phyloP scores from a whole-genome alignment of 1,139 yeast genomes.

The Blastobotrys arbuscula region DNA sequence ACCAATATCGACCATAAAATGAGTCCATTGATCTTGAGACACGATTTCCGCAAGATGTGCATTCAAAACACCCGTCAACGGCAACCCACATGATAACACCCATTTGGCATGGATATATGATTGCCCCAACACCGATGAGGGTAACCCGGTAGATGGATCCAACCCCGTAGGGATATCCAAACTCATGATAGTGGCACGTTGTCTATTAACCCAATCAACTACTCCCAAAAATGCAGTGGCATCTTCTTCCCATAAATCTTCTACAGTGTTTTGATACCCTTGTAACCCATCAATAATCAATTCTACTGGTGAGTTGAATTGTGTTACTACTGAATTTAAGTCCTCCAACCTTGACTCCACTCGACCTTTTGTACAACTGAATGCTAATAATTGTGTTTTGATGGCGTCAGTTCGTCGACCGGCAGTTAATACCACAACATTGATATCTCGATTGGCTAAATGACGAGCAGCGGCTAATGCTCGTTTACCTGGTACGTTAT shows the following conservation, averaged over 20 bases:
- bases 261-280: conserved; percentile 70
- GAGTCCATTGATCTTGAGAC: conserved; percentile 43
- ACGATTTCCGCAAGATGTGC: conserved; percentile 47
- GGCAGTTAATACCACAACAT: conserved; percentile 56
- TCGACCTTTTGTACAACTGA: conserved; percentile 52
- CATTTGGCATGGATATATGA: conserved; percentile 39
- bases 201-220: conserved; percentile 60
- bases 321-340: conserved; percentile 36
- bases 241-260: conserved; percentile 46
- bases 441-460: conserved; percentile 65
- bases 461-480: conserved; percentile 81
- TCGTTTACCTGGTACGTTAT: conserved; percentile 66
- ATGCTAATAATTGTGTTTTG: conserved; percentile 46
- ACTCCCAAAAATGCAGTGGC: conserved; percentile 42
- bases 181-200: conserved; percentile 51
- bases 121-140: conserved; percentile 6
- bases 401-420: conserved; percentile 30
- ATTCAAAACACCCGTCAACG: conserved; percentile 59
- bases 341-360: conserved; percentile 37
- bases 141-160: conserved; percentile 76
- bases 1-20: conserved; percentile 69
- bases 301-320: conserved; percentile 69
- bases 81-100: conserved; percentile 70
- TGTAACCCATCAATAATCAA: conserved; percentile 75
- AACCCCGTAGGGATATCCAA: conserved; percentile 80